These are phyloP conservation scores for Goffeauzyma gilvescens DNA, from an alignment of 768 basidiomycete genomes.

Conservation along the genomic window DNA sequence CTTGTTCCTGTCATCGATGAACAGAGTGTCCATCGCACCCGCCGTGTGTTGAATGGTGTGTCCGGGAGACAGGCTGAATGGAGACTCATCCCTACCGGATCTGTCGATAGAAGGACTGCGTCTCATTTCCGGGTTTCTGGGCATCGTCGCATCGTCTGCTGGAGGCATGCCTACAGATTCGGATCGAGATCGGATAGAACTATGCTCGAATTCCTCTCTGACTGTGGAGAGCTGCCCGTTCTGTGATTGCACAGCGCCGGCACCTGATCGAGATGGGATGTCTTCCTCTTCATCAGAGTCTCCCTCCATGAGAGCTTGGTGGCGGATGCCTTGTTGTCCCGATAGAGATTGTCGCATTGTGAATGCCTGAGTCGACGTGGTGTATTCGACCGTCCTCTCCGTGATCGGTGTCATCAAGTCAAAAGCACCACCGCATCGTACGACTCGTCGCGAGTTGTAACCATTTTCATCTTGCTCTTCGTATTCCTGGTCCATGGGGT, in stretches of 20 bases:
- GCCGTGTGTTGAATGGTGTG: conserved; percentile 1
- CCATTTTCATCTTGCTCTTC: conserved; percentile 16
- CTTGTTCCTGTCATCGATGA: neutral
- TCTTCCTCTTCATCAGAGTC: conserved; percentile 17
- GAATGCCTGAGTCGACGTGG: conserved; percentile 42
- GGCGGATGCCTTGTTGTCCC: too few species aligned
- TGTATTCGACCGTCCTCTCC: conserved; percentile 76
- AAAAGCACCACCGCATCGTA: conserved; percentile 35
- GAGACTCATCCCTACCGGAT: neutral
- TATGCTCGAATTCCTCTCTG: too few species aligned
- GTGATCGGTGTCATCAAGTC: conserved; percentile 95
- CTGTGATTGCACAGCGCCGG: too few species aligned
- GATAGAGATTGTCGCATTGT: too few species aligned
- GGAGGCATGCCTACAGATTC: too few species aligned
- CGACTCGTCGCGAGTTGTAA: conserved; percentile 11
- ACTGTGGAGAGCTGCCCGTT: too few species aligned
- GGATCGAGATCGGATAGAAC: too few species aligned
- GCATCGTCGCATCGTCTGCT: too few species aligned
- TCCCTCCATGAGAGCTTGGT: conserved; percentile 2
- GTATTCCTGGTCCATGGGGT: conserved; percentile 9
- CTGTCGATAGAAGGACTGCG: too few species aligned
- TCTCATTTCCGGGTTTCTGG: too few species aligned
- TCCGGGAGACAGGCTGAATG: conserved; percentile 7
- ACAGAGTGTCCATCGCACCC: neutral
- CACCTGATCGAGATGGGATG: too few species aligned